phyloP scores from a whole-genome alignment of 345 rosid genomes.

The Rubroshorea leprosula region DNA sequence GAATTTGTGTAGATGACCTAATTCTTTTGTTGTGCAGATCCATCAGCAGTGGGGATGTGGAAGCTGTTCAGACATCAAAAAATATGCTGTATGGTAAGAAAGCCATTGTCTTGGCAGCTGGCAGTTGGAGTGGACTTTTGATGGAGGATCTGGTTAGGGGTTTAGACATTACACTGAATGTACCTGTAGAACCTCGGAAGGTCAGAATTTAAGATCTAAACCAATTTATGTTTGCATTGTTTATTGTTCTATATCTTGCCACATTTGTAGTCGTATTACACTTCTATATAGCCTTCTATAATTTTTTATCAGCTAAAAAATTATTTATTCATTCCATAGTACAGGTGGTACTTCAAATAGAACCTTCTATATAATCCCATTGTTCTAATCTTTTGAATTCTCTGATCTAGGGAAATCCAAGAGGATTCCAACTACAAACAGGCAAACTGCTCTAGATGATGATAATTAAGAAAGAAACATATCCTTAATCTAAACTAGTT shows the following conservation, averaged over 20 bases:
- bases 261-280: not conserved
- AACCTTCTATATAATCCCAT: not conserved
- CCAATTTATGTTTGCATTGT: not conserved
- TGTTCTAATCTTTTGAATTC: not conserved
- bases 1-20: slow-evolving; percentile 1
- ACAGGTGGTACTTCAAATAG: too few species aligned
- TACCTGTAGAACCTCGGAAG: slow-evolving; percentile 90
- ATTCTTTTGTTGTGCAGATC: slow-evolving; percentile 32
- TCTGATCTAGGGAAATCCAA: not conserved
- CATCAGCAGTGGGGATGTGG: slow-evolving; percentile 39
- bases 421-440: not conserved
- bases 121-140: slow-evolving; percentile 86
- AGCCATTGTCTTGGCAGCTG: slow-evolving; percentile 75
- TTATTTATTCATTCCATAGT: too few species aligned
- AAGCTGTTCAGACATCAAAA: slow-evolving; percentile 61
- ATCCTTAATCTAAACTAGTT: not conserved
- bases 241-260: slow-evolving; percentile 1
- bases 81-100: slow-evolving; percentile 53
- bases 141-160: slow-evolving; percentile 49
- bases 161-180: slow-evolving; percentile 32
- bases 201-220: slow-evolving; percentile 25
- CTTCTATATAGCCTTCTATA: too few species aligned
- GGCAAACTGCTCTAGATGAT: not conserved
- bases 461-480: not conserved
- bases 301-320: too few species aligned